Evolutionary conservation across 176 grass and related monocot genomes (phyloP).

Genomic region (Hyparrhenia diplandra): DNA sequence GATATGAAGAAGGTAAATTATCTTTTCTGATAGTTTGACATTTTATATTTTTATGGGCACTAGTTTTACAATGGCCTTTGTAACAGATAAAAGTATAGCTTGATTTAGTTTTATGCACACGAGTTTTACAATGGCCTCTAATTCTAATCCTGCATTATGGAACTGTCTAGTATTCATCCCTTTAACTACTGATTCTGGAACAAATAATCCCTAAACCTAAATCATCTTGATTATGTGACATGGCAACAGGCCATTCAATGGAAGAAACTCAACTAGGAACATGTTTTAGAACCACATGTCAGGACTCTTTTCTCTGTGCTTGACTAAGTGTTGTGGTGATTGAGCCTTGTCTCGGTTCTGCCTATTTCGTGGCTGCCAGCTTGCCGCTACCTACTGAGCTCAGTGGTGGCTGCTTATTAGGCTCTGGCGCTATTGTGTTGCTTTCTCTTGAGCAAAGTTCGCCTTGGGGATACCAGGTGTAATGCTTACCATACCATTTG

Average conservation of each 20-base stretch:
- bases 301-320: background rate
- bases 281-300: background rate
- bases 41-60: background rate
- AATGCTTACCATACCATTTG: background rate
- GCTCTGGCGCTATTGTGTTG: background rate
- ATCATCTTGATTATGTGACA: background rate
- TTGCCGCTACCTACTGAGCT: background rate
- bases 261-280: background rate
- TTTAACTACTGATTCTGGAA: background rate
- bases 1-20: slow-evolving; percentile 75
- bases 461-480: background rate
- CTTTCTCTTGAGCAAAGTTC: background rate
- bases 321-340: background rate
- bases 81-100: background rate
- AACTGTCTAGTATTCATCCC: background rate
- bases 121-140: no score
- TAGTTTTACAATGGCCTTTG: background rate
- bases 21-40: background rate
- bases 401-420: background rate
- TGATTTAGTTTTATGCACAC: no score
- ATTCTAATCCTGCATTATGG: background rate
- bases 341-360: background rate
- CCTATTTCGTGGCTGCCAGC: background rate
- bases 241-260: background rate
- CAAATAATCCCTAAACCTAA: background rate